Evolutionary conservation across 1,139 yeast genomes (phyloP), one percentile per base, ranked within the genome.

Genomic region (Wickerhamomyces sp.): DNA sequence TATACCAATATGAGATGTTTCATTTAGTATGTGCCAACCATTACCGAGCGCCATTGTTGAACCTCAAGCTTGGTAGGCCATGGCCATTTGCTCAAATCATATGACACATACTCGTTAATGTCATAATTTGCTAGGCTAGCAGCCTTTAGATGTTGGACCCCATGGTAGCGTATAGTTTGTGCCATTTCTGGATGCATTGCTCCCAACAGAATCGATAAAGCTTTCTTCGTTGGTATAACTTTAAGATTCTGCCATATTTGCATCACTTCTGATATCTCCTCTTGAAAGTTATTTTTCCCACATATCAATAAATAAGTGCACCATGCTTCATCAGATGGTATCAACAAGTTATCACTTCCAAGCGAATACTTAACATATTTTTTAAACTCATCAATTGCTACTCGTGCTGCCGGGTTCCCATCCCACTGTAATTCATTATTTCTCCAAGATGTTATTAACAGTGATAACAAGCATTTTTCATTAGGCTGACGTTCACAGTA

Each of bases 341-440:
- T 61, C 4, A 76, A 46, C 5, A 56, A 42, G 20, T 61, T 65
- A 5, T 52, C 47, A 24, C 58, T 66, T 30, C 60, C 41, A 8
- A 29, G 52, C 20, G 42, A 54, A 47, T 31, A 61, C 53, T 47
- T 67, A 36, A 44, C 64, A 52, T 63, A 59, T 41, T 37, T 56
- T 42, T 74, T 70, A 58, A 81, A 77, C 53, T 81, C 86, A 31
- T 66, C 70, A 7, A 79, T 68, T 0, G 85, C 81, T 14, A 79
- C 65, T 47, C 81, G 87, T 1, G 82, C 68, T 0, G 89, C 85
- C 43, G 61, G 72, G 26, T 72, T 45, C 2, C 63, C 64, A 5
- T 64, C 75, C 84, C 85, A 78, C 14, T 60, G 44, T 5, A 58
- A 49, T 5, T 47, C 35, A 1, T 54, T 44, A 3, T 52, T 46